Base-by-base conservation (phyloP, 129 eudicot genomes). In the Centaurea solstitialis region DNA sequence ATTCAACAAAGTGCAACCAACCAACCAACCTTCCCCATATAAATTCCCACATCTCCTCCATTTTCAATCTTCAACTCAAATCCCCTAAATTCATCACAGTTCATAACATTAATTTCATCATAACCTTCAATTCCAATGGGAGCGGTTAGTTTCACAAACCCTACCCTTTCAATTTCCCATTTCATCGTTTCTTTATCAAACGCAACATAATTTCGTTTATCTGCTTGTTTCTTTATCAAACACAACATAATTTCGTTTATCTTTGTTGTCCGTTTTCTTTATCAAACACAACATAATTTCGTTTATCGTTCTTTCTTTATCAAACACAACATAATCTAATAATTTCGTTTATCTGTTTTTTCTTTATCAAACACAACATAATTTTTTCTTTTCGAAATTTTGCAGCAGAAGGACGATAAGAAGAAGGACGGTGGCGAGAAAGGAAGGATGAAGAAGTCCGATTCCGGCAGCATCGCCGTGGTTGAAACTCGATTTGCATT, bases 401-500 rank as follows among this genome's bases (percentile, higher is more conserved):
- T 18, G 20, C 47, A 66, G 72, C 83, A 88, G 79, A 87, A 87
- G 78, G 91, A 23, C 26, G 90, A 72, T 13, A 80, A 70, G 30
- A 88, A 86, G 83, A 85, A 76, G 69, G 91, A 78, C 62, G 88
- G 80, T 10, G 86, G 83, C 15, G 86, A 80, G 87, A 80, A 70
- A 85, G 77, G 74, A 87, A 83, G 76, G 89, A 70, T 59, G 90
- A 78, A 84, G 76, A 82, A 81, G 77, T 43, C 71, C 2, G 88
- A 78, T 41, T 81, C 59, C 10, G 90, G 75, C 9, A 78, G 86
- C 10, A 11, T 20, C 69, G 72, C 88, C 35, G 73, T 86, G 59
- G 94, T 93, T 93, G 45, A 93, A 91, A 81, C 82, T 93, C 13
- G 98, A 93, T 76, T 80, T 93, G 93, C 98, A 93, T 85, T 93